phyloP scores from a whole-genome alignment of 2,329 filamentous ascomycete species.

The Verticillium alfalfae region DNA sequence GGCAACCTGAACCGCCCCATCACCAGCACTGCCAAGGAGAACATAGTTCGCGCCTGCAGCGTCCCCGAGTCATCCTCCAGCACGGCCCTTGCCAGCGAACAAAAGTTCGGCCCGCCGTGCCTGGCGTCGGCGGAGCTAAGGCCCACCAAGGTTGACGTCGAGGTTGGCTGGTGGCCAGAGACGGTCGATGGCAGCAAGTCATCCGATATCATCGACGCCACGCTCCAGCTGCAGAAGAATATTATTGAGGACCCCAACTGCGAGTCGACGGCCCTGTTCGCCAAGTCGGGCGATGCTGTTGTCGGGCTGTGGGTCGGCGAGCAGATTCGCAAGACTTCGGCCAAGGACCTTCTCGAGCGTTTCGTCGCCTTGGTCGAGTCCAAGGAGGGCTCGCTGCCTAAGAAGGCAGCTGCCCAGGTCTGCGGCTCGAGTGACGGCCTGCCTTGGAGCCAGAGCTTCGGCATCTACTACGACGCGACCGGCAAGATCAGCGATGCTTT shows the following conservation, averaged over 20 bases:
- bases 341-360: not conserved
- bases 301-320: not conserved
- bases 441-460: not conserved
- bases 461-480: not conserved
- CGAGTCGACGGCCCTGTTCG: not conserved
- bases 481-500: not conserved
- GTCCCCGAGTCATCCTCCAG: not conserved
- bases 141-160: not conserved
- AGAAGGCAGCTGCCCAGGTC: not conserved
- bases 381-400: not conserved
- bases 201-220: not conserved
- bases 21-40: not conserved
- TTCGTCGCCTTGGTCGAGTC: not conserved
- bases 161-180: not conserved
- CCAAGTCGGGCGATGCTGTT: not conserved
- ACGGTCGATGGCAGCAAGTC: not conserved
- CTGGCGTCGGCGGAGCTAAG: not conserved
- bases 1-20: not conserved
- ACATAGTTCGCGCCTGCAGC: not conserved
- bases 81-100: not conserved
- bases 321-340: slow-evolving; percentile 1
- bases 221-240: slow-evolving; percentile 1
- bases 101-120: not conserved
- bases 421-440: not conserved
- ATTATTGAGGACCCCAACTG: not conserved